Base-by-base conservation (phyloP, 805 yeast genomes). In the Dipodascus albidus region DNA sequence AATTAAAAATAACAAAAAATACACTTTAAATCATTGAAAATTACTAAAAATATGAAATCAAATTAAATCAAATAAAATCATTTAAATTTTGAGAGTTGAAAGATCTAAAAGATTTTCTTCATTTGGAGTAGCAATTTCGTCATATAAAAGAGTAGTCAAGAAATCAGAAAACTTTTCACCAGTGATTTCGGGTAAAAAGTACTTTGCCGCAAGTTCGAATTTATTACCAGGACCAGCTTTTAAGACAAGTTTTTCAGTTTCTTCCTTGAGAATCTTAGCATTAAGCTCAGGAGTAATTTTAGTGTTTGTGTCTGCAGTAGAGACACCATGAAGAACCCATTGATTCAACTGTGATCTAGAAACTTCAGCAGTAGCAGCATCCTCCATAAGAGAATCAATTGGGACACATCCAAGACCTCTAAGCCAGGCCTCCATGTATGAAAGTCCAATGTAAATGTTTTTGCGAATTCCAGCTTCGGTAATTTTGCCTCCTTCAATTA, bases 351-450 rank as follows among this genome's bases (percentile, higher is more conserved):
- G 84, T 31, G 82, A 74, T 59, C 87, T 75, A 22, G 84, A 80
- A 21, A 82, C 85, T 65, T 82, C 86, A 49, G 86, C 87, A 51
- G 86, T 82, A 50, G 86, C 86, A 23, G 87, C 87, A 61, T 82
- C 87, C 69, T 82, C 87, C 87, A 82, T 82, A 66, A 81, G 73
- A 65, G 75, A 79, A 72, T 82, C 80, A 67, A 82, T 81, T 52
- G 87, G 86, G 50, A 82, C 85, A 67, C 85, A 81, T 3, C 87
- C 87, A 53, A 77, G 65, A 51, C 83, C 82, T 56, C 83, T 72
- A 59, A 82, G 78, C 86, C 86, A 81, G 24, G 85, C 85, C 69
- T 81, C 86, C 70, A 80, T 79, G 69, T 82, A 81, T 20, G 81
- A 75, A 57, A 82, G 72, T 35, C 85, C 86, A 66, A 81, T 79